phyloP scores from a whole-genome alignment of 2,329 filamentous ascomycete genomes.

The Onygena corvina region DNA sequence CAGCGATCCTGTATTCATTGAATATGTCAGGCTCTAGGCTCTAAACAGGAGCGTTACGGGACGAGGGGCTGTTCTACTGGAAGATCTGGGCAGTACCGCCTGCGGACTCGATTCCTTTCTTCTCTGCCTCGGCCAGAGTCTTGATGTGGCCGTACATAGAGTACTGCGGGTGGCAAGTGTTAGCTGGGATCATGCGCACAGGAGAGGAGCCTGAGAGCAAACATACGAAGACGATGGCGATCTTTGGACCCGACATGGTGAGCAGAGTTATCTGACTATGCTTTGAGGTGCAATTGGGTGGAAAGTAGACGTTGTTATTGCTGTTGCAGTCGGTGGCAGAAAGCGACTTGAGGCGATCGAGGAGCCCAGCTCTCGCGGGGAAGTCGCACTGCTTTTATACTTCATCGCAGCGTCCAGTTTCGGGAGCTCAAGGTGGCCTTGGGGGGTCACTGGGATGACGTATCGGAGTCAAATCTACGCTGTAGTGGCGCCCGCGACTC shows the following conservation, averaged over 20 bases:
- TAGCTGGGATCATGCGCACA: neutral
- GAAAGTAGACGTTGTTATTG: too few relatives aligned
- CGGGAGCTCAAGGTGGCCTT: neutral
- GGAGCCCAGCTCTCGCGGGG: too few relatives aligned
- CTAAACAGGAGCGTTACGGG: neutral
- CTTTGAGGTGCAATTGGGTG: neutral
- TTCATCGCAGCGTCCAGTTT: neutral
- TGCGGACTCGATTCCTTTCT: constrained; percentile 75
- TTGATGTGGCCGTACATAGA: constrained; percentile 89
- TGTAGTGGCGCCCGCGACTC: neutral
- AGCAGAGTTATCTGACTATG: neutral
- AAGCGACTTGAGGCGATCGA: too few relatives aligned
- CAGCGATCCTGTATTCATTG: constrained; percentile 48
- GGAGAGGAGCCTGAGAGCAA: constrained; percentile 1
- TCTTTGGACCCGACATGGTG: constrained; percentile 64
- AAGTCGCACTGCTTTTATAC: too few relatives aligned
- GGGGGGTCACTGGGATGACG: neutral
- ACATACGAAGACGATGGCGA: constrained; percentile 81
- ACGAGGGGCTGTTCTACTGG: constrained; percentile 47
- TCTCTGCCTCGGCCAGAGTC: constrained; percentile 76
- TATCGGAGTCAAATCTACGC: too few relatives aligned
- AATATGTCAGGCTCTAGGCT: neutral
- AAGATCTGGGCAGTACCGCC: constrained; percentile 71
- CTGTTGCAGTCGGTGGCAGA: too few relatives aligned
- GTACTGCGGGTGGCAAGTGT: constrained; percentile 46